Conservation (phyloP, 345 rosid species). For the Boechera divaricarpa region DNA sequence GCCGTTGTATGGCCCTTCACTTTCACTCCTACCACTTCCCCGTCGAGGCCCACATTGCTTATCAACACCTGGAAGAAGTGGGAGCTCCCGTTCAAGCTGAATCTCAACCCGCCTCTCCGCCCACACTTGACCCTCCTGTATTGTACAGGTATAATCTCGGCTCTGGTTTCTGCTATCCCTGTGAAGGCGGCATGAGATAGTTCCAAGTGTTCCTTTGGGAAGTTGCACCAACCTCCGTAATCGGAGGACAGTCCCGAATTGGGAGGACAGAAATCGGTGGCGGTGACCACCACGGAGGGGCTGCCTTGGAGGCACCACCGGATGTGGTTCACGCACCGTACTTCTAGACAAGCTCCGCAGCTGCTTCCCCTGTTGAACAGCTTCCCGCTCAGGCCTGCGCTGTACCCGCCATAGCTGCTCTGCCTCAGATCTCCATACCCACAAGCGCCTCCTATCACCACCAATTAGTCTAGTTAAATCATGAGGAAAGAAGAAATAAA, state of each 20-base stretch:
- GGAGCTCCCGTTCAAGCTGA: slow-evolving; percentile 69
- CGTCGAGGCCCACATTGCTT: slow-evolving; percentile 82
- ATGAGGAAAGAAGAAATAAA: background rate
- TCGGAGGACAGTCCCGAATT: slow-evolving; percentile 81
- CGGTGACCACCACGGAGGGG: slow-evolving; percentile 80
- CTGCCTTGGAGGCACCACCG: slow-evolving; percentile 85
- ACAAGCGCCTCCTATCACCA: slow-evolving; percentile 84
- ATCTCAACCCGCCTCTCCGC: slow-evolving; percentile 77
- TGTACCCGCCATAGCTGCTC: slow-evolving; percentile 69
- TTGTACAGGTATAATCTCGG: slow-evolving; percentile 80
- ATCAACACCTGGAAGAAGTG: slow-evolving; percentile 76
- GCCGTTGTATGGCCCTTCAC: slow-evolving; percentile 92
- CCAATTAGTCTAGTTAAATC: slow-evolving; percentile 8
- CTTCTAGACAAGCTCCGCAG: slow-evolving; percentile 90
- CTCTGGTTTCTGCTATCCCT: slow-evolving; percentile 71
- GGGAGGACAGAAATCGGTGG: slow-evolving; percentile 95
- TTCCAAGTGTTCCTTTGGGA: slow-evolving; percentile 88
- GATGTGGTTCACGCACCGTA: slow-evolving; percentile 89
- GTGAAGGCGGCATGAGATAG: slow-evolving; percentile 89
- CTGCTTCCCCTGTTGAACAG: slow-evolving; percentile 81
- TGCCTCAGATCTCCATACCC: slow-evolving; percentile 85
- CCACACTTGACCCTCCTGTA: slow-evolving; percentile 80
- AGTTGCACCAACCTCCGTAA: slow-evolving; percentile 95
- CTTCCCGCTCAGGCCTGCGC: slow-evolving; percentile 81
- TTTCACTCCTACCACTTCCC: slow-evolving; percentile 79